Conservation (phyloP, 495 filamentous ascomycete genomes). For the Podospora conica region DNA sequence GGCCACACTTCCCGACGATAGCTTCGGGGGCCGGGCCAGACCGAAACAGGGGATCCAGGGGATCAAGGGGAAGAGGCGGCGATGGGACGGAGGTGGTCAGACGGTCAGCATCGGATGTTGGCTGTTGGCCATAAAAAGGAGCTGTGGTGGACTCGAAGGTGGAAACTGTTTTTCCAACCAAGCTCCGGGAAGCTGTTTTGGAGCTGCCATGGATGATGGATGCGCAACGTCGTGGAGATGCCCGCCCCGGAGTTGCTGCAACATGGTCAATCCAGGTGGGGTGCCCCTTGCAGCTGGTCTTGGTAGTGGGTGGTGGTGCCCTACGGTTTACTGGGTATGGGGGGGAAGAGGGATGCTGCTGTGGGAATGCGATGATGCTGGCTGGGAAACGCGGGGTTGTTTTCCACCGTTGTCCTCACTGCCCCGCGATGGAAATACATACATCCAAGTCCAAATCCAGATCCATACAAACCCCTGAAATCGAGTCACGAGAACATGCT, state of each 20-base stretch:
- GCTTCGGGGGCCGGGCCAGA: constrained; percentile 10
- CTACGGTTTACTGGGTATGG: background rate
- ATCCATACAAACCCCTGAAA: too few relatives aligned
- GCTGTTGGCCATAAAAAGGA: background rate
- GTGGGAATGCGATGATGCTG: background rate
- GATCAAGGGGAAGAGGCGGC: background rate
- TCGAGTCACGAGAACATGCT: background rate
- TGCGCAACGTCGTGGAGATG: background rate
- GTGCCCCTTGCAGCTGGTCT: constrained; percentile 4
- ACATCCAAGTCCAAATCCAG: background rate
- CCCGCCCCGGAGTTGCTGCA: background rate
- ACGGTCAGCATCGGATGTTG: constrained; percentile 26
- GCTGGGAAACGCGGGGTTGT: constrained; percentile 5
- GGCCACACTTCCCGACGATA: background rate
- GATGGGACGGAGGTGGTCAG: constrained; percentile 20
- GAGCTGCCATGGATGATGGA: background rate
- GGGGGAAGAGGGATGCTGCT: background rate
- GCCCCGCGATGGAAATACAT: background rate
- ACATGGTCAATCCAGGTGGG: constrained; percentile 1
- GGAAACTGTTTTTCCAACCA: background rate
- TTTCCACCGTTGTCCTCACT: background rate
- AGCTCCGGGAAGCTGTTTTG: background rate
- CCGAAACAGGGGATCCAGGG: constrained; percentile 1
- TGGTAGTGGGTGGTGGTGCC: background rate
- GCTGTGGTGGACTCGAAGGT: background rate